Percentiles rank a stretch among this genome's conserved stretches.
Evolutionary conservation across 768 basidiomycete species (phyloP).

Genomic region (Tulasnella calospora): DNA sequence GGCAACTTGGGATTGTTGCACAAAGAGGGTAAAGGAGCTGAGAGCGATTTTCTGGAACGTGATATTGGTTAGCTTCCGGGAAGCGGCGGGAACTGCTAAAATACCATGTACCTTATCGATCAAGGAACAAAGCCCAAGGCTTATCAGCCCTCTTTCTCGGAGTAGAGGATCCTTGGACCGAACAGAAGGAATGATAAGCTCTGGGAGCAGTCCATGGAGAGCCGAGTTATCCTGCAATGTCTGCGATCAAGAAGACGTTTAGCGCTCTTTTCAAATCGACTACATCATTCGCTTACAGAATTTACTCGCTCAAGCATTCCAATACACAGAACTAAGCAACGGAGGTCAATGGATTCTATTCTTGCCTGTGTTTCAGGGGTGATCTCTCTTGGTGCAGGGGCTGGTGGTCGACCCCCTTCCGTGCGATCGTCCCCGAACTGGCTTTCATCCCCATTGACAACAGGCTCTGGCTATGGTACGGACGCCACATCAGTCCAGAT

Average conservation of each 20-base stretch:
- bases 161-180: conserved; percentile 78
- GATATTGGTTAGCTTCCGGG: not conserved
- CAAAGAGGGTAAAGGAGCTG: conserved; percentile 73
- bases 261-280: not conserved
- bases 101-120: conserved; percentile 58
- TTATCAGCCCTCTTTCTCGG: conserved; percentile 69
- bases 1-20: conserved; percentile 61
- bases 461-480: conserved; percentile 11
- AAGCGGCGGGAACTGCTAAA: not conserved
- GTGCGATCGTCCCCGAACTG: conserved; percentile 36
- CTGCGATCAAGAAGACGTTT: conserved; percentile 29
- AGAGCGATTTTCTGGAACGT: conserved; percentile 43
- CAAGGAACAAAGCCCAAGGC: conserved; percentile 78
- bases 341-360: conserved; percentile 61
- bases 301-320: conserved; percentile 84
- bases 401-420: conserved; percentile 29
- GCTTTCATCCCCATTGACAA: conserved; percentile 26
- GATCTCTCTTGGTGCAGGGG: conserved; percentile 37
- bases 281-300: conserved; percentile 50
- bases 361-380: conserved; percentile 56
- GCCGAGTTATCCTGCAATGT: conserved; percentile 59
- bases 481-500: not conserved
- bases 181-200: conserved; percentile 87
- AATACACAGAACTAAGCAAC: conserved; percentile 70
- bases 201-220: conserved; percentile 61